Evolutionary conservation across 768 basidiomycete genomes (phyloP).

Genomic region (Boletus subparvulus): DNA sequence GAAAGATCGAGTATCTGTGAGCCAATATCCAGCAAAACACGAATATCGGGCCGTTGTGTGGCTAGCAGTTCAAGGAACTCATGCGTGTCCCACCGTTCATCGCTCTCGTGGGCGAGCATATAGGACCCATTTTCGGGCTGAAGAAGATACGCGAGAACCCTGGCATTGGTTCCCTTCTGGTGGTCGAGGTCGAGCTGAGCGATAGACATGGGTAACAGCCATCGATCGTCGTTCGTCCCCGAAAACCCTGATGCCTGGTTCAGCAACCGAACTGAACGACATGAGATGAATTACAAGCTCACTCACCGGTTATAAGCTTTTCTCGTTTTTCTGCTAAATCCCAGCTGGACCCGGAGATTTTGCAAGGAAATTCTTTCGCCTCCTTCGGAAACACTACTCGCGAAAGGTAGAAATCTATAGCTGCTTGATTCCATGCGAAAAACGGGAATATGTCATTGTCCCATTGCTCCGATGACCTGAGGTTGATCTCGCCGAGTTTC

Average conservation of each 20-base stretch:
- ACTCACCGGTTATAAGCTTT: constrained; percentile 6
- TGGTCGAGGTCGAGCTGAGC: constrained; percentile 23
- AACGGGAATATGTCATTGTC: not conserved
- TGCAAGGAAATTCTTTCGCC: constrained; percentile 32
- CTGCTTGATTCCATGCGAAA: not conserved
- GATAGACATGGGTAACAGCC: constrained; percentile 37
- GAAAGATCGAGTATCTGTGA: constrained; percentile 52
- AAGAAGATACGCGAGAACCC: constrained; percentile 28
- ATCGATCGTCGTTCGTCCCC: constrained; percentile 39
- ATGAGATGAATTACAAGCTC: not conserved
- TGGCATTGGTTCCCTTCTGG: constrained; percentile 43
- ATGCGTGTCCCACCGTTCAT: not conserved
- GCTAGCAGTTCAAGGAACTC: constrained; percentile 29
- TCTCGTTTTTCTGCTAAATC: constrained; percentile 33
- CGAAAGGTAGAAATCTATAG: constrained; percentile 20
- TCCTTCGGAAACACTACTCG: constrained; percentile 35
- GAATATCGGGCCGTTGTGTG: constrained; percentile 34
- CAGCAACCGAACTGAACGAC: not conserved
- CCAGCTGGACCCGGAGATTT: constrained; percentile 33
- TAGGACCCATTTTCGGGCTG: constrained; percentile 19
- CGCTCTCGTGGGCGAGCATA: not conserved
- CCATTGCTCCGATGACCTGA: constrained; percentile 11
- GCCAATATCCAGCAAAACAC: constrained; percentile 52
- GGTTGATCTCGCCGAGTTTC: not conserved
- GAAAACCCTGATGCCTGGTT: constrained; percentile 31